Base-by-base conservation (phyloP, 257 asterid species). In the Oldenlandia corymbosa region DNA sequence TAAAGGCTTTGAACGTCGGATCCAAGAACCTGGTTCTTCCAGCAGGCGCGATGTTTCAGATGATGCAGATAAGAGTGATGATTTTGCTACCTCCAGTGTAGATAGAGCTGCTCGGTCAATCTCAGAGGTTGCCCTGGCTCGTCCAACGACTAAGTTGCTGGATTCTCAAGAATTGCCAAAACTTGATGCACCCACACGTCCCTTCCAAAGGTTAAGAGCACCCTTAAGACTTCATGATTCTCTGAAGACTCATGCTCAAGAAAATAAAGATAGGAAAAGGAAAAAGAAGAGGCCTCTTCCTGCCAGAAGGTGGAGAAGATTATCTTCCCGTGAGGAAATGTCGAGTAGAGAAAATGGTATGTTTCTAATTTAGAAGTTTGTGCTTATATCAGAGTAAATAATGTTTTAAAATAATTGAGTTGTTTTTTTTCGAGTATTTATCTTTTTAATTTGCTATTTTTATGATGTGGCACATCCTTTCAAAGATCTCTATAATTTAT, bases 1-100 rank as follows among this genome's bases (percentile, higher is more conserved):
- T 73, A 85, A 83, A 75, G 99, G 99, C 58, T 92, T 84, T 68
- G 99, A 92, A 77, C 96, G 97, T 27, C 83, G 91, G 65, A 80
- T 92, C 67, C 83, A 87, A 84, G 87, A 81, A 59, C 81, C 88
- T 42, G 91, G 78, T 49, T 71, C 87, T 68, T 84, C 91, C 43
- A 80, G 74, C 67, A 72, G 80, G 65, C 78, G 68, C 6, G 64
- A 61, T 62, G 60, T 18, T 58, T 67, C 64, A 9, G 86, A 74
- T 64, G 75, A 64, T 37, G 68, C 71, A 47, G 76, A 55, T 64
- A 77, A 65, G 54, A 67, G 49, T 55, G 74, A 71, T 50, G 85
- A 73, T 67, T 80, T 77, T 74, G 84, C 87, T 68, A 75, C 89
- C 55, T 79, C 94, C 49, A 92, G 96, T 79, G 77, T 92, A 54